Percentiles rank a stretch among this genome's conserved stretches.
Conservation (phyloP, 306 rosid genomes). For the Fragaria ananassa region DNA sequence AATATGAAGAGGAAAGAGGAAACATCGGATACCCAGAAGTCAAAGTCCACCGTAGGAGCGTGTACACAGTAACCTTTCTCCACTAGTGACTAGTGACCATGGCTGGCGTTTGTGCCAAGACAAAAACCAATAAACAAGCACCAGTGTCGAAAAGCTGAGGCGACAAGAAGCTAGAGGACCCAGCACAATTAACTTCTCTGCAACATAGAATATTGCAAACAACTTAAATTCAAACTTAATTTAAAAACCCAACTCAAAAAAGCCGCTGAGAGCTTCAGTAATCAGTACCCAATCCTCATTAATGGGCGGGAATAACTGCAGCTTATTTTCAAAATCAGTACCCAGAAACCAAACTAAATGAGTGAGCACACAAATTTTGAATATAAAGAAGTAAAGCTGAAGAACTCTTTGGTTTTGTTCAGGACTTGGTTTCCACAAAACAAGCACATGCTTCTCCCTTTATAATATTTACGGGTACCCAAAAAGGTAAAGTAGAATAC, state of each 20-base stretch:
- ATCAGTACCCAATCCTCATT: neutral
- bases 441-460: conserved; percentile 48
- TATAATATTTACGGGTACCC: conserved; percentile 11
- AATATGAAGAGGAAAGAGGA: neutral
- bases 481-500: conserved; percentile 35
- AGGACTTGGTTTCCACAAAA: conserved; percentile 32
- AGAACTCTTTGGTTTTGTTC: conserved; percentile 25
- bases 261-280: neutral
- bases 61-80: neutral
- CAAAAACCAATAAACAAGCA: neutral
- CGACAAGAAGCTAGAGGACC: conserved; percentile 1
- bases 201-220: neutral
- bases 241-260: neutral
- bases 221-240: neutral
- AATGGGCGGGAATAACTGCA: conserved; percentile 10
- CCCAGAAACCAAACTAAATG: neutral
- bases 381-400: conserved; percentile 43
- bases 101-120: neutral
- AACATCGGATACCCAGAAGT: conserved; percentile 1
- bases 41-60: neutral
- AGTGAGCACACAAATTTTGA: neutral
- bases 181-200: neutral
- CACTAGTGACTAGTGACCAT: neutral
- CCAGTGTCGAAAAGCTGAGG: conserved; percentile 4
- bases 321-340: neutral